A percentile compares a stretch with the other conserved stretches of the same genome.
phyloP scores from a whole-genome alignment of 192 early-diverging fungal genomes.

The Coemansia sp. region DNA sequence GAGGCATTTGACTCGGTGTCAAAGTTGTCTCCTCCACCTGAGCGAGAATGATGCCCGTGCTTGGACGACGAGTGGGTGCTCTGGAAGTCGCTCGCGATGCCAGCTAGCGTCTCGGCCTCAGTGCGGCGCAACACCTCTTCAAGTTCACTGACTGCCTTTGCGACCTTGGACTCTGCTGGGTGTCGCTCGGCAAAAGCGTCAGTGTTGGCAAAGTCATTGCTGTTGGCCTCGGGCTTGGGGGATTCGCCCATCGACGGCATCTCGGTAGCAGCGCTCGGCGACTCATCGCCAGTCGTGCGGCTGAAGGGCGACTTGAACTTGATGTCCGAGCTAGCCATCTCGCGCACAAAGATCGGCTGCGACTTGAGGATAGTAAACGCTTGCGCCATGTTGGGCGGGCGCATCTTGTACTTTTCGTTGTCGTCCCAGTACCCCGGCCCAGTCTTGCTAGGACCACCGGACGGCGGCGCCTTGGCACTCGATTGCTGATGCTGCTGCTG shows the following conservation, averaged over 20 bases:
- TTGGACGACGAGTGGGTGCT: slow-evolving; percentile 10
- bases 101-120: slow-evolving; percentile 36
- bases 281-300: slow-evolving; percentile 4
- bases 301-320: slow-evolving; percentile 54
- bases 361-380: slow-evolving; percentile 54
- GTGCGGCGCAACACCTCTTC: slow-evolving; percentile 55
- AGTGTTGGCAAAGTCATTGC: neutral
- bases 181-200: slow-evolving; percentile 41
- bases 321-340: slow-evolving; percentile 48
- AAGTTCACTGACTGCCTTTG: slow-evolving; percentile 56
- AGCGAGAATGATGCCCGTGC: neutral
- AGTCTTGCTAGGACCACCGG: slow-evolving; percentile 3
- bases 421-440: slow-evolving; percentile 53
- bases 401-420: slow-evolving; percentile 45
- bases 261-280: slow-evolving; percentile 9
- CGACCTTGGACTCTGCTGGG: slow-evolving; percentile 55
- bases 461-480: neutral
- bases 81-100: slow-evolving; percentile 42
- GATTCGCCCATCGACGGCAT: slow-evolving; percentile 4
- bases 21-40: slow-evolving; percentile 1
- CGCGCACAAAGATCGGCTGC: slow-evolving; percentile 48
- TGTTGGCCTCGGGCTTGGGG: neutral
- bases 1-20: slow-evolving; percentile 35
- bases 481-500: neutral
- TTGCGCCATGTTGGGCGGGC: slow-evolving; percentile 49